phyloP scores from a whole-genome alignment of 306 rosid species.

The Corylus avellana region DNA sequence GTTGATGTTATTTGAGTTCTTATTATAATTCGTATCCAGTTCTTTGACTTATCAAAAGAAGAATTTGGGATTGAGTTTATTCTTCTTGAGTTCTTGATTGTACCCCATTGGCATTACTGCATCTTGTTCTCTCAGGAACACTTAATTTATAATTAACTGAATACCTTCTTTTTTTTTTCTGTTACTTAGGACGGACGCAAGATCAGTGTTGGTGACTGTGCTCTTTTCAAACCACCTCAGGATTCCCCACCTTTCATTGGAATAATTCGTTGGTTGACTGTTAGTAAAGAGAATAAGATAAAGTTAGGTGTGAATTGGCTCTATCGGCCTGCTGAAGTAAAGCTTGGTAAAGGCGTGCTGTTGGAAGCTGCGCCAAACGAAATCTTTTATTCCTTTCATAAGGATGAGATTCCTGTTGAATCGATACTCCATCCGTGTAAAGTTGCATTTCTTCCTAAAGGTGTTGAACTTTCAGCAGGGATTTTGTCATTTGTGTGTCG shows the following conservation, averaged over 20 bases:
- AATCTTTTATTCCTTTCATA: constrained; percentile 83
- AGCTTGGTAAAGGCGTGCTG: constrained; percentile 62
- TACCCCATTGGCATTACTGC: neutral
- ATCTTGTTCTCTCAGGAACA: neutral
- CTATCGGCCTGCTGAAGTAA: constrained; percentile 73
- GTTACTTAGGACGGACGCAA: constrained; percentile 64
- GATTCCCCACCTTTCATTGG: constrained; percentile 76
- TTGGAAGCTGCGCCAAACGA: constrained; percentile 82
- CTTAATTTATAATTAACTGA: neutral
- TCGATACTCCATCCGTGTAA: constrained; percentile 86
- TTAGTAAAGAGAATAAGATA: constrained; percentile 49
- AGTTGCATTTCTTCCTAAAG: constrained; percentile 87
- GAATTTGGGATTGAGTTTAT: neutral
- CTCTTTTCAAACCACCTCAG: constrained; percentile 74
- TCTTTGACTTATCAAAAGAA: neutral
- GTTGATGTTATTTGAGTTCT: neutral
- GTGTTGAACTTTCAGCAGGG: constrained; percentile 72
- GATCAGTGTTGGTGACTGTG: constrained; percentile 77
- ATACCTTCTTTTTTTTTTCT: neutral
- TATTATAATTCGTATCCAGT: neutral
- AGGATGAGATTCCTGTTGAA: constrained; percentile 80
- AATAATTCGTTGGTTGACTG: constrained; percentile 55
- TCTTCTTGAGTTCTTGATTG: neutral
- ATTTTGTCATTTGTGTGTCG: constrained; percentile 79
- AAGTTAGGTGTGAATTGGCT: constrained; percentile 78